Evolutionary conservation across 2,329 filamentous ascomycete genomes (phyloP).

Genomic region (Neonectria magnoliae): DNA sequence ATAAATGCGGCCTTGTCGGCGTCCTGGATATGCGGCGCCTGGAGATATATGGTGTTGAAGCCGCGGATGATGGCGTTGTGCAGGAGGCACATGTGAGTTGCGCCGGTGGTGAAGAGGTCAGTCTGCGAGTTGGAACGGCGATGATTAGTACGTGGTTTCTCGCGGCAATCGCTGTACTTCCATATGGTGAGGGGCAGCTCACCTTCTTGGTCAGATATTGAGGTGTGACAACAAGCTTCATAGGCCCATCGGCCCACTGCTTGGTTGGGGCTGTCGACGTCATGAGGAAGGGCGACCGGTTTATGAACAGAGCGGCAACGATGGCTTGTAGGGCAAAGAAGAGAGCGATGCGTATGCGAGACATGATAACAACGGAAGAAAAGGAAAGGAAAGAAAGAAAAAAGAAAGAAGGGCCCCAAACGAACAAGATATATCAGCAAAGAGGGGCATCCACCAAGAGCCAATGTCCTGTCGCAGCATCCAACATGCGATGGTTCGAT

Average conservation of each 20-base stretch:
- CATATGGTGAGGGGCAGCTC: not conserved
- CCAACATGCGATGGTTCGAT: constrained; percentile 18
- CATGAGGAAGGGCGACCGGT: constrained; percentile 50
- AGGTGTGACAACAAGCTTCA: constrained; percentile 64
- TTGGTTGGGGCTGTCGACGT: constrained; percentile 43
- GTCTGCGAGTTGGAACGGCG: constrained; percentile 49
- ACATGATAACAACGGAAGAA: constrained; percentile 30
- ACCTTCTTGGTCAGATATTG: constrained; percentile 63
- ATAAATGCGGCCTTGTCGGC: constrained; percentile 67
- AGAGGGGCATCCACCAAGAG: constrained; percentile 11
- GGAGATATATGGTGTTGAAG: constrained; percentile 71
- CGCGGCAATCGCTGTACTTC: not conserved
- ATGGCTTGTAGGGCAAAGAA: constrained; percentile 45
- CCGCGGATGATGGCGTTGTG: constrained; percentile 72
- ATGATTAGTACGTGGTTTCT: not conserved
- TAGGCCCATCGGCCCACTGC: constrained; percentile 64
- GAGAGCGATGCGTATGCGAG: constrained; percentile 34
- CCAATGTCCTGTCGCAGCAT: constrained; percentile 1
- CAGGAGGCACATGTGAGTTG: constrained; percentile 69
- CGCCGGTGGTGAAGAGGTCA: constrained; percentile 67
- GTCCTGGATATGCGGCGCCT: constrained; percentile 62
- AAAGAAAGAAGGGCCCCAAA: not conserved
- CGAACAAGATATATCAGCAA: constrained; percentile 15
- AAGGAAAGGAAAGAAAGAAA: constrained; percentile 4
- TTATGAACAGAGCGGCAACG: constrained; percentile 46